Percentiles rank a stretch among this genome's conserved stretches.
These are phyloP conservation scores for Primulina huaijiensis DNA, from an alignment of 257 asterid genomes.

Conservation along the genomic window DNA sequence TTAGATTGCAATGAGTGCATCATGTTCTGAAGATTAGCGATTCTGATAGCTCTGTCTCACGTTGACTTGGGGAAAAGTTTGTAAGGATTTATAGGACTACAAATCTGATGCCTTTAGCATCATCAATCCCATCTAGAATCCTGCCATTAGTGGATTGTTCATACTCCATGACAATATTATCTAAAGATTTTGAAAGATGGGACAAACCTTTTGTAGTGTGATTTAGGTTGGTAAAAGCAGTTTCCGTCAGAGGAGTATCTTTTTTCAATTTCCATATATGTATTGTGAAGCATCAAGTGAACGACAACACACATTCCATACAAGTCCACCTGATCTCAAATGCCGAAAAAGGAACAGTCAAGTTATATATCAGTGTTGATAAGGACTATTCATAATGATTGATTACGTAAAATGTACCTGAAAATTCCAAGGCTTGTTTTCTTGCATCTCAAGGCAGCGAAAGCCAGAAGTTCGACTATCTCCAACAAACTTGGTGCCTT, in stretches of 20 bases:
- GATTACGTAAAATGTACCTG: slow-evolving; percentile 43
- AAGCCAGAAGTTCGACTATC: slow-evolving; percentile 93
- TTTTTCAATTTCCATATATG: slow-evolving; percentile 79
- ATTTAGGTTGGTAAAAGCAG: slow-evolving; percentile 63
- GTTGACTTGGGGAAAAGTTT: not conserved
- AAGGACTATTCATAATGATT: slow-evolving; percentile 1
- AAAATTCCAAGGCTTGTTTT: slow-evolving; percentile 82
- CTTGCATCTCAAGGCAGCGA: slow-evolving; percentile 94
- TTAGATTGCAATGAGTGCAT: not conserved
- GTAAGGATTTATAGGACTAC: not conserved
- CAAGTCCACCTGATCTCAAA: slow-evolving; percentile 59
- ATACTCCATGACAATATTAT: not conserved
- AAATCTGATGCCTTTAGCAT: not conserved
- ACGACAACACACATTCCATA: slow-evolving; percentile 83
- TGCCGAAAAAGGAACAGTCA: not conserved
- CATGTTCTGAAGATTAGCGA: not conserved
- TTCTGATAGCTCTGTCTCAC: not conserved
- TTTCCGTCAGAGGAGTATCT: slow-evolving; percentile 46
- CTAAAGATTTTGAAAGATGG: slow-evolving; percentile 6
- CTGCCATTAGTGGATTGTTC: not conserved
- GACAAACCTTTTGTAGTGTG: slow-evolving; percentile 62
- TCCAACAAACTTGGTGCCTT: slow-evolving; percentile 63
- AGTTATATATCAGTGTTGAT: not conserved
- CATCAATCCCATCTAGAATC: too few relatives aligned
- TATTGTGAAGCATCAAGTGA: slow-evolving; percentile 81